Evolutionary conservation across 495 filamentous ascomycete genomes (phyloP).

Genomic region (Xylona heveae): DNA sequence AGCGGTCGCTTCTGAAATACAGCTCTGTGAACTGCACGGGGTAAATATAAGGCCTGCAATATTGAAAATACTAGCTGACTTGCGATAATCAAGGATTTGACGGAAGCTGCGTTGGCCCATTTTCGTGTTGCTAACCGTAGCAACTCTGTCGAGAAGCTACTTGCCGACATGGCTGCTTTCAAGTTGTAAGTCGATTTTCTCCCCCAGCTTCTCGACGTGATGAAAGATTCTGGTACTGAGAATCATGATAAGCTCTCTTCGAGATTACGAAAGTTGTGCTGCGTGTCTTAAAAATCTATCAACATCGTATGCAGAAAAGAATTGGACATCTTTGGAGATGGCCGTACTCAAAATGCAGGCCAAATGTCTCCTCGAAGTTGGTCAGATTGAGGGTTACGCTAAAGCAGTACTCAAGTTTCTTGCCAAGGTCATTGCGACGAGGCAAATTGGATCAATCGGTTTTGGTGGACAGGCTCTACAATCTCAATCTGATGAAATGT

Average conservation of each 20-base stretch:
- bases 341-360: conserved; percentile 74
- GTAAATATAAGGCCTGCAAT: too few relatives aligned
- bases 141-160: conserved; percentile 52
- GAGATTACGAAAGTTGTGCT: conserved; percentile 53
- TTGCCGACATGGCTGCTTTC: conserved; percentile 71
- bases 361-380: conserved; percentile 57
- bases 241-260: conserved; percentile 24
- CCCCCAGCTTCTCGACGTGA: conserved; percentile 3
- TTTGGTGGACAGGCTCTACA: too few relatives aligned
- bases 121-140: conserved; percentile 53
- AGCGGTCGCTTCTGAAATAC: too few relatives aligned
- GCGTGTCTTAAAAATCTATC: conserved; percentile 64
- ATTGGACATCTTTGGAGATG: conserved; percentile 63
- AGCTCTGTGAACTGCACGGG: too few relatives aligned
- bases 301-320: conserved; percentile 57
- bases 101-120: conserved; percentile 23
- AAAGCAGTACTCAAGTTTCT: conserved; percentile 52
- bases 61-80: too few relatives aligned
- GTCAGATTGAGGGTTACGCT: conserved; percentile 60
- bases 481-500: conserved; percentile 1
- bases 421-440: conserved; percentile 42
- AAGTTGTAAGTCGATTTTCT: conserved; percentile 36
- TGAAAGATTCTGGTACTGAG: conserved; percentile 3
- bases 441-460: conserved; percentile 21
- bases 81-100: conserved; percentile 17